Base-by-base conservation (phyloP, 192 early-diverging fungal species). In the Coemansia guatemalensis region DNA sequence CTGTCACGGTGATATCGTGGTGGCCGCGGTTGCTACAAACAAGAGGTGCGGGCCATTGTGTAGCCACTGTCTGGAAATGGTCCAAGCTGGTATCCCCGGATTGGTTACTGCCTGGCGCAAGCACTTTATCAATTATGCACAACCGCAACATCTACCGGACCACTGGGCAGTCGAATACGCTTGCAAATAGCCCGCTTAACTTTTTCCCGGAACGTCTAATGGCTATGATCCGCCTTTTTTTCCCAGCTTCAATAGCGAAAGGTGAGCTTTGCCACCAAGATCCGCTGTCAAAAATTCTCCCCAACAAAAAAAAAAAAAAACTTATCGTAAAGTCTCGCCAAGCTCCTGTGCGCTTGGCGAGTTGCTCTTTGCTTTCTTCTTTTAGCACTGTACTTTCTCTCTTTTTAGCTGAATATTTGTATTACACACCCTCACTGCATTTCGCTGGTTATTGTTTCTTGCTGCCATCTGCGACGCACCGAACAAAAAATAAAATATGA, bases 1-100 rank as follows among this genome's bases (percentile, higher is more conserved):
- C 44, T 58, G 58, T 5, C 78, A 81, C 26, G 78, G 78, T 17
- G 73, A 75, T 25, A 69, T 75, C 18, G 70, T 81, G 12, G 69
- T 75, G 18, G 53, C 22, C 21, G 44, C 54, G 4, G 51, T 68
- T 18, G 33, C n/a, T 12, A 18, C 6, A 35, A 52, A 12, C 7
- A 3, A 9, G 20, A 30, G 55, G 50, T 5, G 30, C 35, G 47
- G 33, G n/a, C 9, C 32, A 14, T 60, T 68, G 69, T 81, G 78
- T 30, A 35, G 1, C 0, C 47, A 54, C 25, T 81, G 78, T 57
- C 18, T 39, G 44, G 20, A 12, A 20, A 39, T 75, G 23, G 64
- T 26, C 11, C 22, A 8, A 0, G 69, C 49, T 1, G 78, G 78
- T 0, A 48, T 75, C 32, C 35, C 56, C 2, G 78, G 60, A 2